Evolutionary conservation across 2,329 filamentous ascomycete species (phyloP), one percentile per base, ranked within the genome.

Genomic region (Aureobasidium uvarum): DNA sequence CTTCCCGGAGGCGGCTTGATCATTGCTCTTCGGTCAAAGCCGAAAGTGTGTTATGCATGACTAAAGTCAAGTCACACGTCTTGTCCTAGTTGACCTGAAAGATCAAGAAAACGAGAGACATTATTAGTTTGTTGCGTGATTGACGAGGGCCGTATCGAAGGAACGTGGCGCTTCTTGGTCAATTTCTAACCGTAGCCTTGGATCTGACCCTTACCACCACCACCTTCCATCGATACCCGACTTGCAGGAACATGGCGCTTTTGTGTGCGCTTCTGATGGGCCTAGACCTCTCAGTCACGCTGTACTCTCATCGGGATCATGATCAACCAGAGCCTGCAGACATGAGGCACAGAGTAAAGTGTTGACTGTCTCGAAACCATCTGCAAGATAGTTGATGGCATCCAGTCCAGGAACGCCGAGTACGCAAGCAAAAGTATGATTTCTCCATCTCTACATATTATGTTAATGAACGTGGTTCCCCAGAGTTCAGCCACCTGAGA

Each of bases 191-290:
- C 54, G 38, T 45, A 39, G 54, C 16, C 39, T 33, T 25, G 54
- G 54, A 31, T 45, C n/a, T 8, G 54, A 43, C 20, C 54, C 25
- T 31, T 23, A n/a, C 55, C n/a, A 33, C 54, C 14, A 18, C 55
- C 28, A 36, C 55, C n/a, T 16, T 28, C 11, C 56, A 48, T 16
- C 28, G 7, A 60, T 8, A n/a, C 16, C 54, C 39, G 16, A 45
- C 25, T 23, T 31, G 23, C 39, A 58, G 54, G 54, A 51, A 20
- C 31, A 62, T 41, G 58, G 58, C 58, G 45, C 20, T 41, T 5
- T 62, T n/a, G 20, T 51, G 16, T 28, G 50, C 50, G 58, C 41
- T 41, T 16, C 13, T 36, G 25, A 31, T 3, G 36, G 36, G 20
- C 41, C 58, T 51, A 62, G 58, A 33, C 45, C 33, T 39, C 11